Conservation (phyloP, 805 yeast genomes). For the Lipomyces mesembrius region DNA sequence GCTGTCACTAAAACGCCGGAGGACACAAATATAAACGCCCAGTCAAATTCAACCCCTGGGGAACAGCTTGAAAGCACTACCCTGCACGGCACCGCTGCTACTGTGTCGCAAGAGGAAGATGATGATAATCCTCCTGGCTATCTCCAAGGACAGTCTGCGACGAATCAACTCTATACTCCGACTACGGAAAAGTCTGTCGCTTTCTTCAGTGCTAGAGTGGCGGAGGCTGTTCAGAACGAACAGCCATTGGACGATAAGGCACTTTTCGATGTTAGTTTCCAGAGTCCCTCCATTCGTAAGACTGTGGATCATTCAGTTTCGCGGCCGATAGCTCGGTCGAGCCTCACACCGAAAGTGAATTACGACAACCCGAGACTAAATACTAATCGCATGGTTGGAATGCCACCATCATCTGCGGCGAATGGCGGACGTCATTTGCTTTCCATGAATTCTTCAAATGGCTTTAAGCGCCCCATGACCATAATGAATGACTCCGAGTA, state of each 20-base stretch:
- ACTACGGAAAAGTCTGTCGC: constrained; percentile 14
- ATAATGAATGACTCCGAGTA: constrained; percentile 2
- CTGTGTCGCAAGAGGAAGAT: background rate
- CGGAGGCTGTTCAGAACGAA: constrained; percentile 40
- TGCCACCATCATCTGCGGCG: constrained; percentile 18
- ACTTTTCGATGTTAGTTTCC: constrained; percentile 39
- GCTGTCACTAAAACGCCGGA: background rate
- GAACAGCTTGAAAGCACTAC: background rate
- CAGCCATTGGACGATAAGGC: constrained; percentile 35
- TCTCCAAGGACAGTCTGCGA: background rate
- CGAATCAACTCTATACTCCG: background rate
- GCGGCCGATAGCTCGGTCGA: constrained; percentile 35
- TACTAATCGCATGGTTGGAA: constrained; percentile 12
- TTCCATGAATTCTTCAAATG: background rate
- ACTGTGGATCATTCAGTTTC: constrained; percentile 42
- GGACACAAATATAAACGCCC: background rate
- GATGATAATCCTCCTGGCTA: background rate
- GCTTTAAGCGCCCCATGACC: constrained; percentile 4
- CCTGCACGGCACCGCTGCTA: background rate
- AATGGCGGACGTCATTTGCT: background rate
- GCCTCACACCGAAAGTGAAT: background rate
- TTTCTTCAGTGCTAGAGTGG: constrained; percentile 43
- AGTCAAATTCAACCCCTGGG: background rate
- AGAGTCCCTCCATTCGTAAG: constrained; percentile 41
- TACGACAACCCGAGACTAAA: constrained; percentile 19